Percentiles rank a stretch among this genome's conserved stretches.
These are phyloP conservation scores for Acanthamoeba sp. DNA, from an alignment of 208 protist genomes.

Conservation along the genomic window DNA sequence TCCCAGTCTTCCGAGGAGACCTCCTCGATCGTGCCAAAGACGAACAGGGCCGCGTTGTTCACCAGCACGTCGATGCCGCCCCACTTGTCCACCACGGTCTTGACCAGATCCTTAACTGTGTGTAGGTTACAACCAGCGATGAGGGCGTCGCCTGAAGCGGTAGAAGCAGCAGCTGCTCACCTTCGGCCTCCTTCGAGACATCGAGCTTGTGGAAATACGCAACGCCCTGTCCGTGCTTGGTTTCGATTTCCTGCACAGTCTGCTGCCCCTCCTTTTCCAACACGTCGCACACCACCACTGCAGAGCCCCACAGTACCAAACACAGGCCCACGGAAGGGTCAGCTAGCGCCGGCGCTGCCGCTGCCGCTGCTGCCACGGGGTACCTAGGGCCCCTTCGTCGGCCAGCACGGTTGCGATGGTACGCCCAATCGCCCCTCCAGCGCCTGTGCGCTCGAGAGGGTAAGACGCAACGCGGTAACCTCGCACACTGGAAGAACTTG, in stretches of 20 bases:
- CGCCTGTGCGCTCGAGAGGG: neutral
- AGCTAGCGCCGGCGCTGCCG: too few species aligned
- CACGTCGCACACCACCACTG: slow-evolving; percentile 1
- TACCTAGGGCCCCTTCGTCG: neutral
- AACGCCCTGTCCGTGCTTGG: neutral
- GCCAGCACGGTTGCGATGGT: neutral
- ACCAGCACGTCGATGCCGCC: slow-evolving; percentile 40
- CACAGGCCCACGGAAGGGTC: too few species aligned
- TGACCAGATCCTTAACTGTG: neutral
- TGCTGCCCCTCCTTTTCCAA: slow-evolving; percentile 17
- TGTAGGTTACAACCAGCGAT: neutral
- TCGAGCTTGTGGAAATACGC: neutral
- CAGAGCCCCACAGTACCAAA: neutral
- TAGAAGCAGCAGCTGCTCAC: neutral
- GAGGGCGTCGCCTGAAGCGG: too few species aligned
- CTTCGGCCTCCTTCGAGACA: neutral
- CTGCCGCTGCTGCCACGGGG: too few species aligned
- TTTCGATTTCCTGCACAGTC: slow-evolving; percentile 4
- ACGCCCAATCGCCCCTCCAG: neutral
- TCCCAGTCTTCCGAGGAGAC: slow-evolving; percentile 38
- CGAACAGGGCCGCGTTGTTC: slow-evolving; percentile 47
- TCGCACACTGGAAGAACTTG: too few species aligned
- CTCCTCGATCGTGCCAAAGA: slow-evolving; percentile 63
- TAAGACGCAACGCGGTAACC: too few species aligned
- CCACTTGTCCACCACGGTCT: neutral